phyloP scores from a whole-genome alignment of 164 flowering plant genomes.

The Berberis thunbergii region DNA sequence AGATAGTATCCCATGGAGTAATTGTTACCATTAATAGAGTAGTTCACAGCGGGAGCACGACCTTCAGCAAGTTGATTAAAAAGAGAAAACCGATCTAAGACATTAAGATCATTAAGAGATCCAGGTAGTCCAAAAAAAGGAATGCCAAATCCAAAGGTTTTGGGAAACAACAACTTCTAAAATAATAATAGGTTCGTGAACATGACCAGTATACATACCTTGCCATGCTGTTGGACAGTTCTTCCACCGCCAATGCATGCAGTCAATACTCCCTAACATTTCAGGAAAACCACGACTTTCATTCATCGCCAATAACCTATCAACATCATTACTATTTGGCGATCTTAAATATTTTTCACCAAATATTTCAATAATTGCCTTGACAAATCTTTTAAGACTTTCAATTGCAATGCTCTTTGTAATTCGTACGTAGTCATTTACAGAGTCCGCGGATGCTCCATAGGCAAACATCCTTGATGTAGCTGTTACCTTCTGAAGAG shows the following conservation, averaged over 20 bases:
- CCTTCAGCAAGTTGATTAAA: constrained; percentile 5
- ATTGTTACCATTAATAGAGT: not conserved
- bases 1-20: not conserved
- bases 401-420: not conserved
- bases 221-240: constrained; percentile 2
- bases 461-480: not conserved
- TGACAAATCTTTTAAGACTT: not conserved
- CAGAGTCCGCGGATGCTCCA: not conserved
- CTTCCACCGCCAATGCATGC: constrained; percentile 6
- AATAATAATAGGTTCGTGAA: not conserved
- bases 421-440: not conserved
- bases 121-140: not conserved
- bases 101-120: constrained; percentile 3
- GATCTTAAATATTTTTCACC: not conserved
- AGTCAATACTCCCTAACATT: constrained; percentile 2
- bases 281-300: not conserved
- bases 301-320: not conserved
- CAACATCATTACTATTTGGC: not conserved
- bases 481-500: not conserved
- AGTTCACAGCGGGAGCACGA: not conserved
- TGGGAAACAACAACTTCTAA: constrained; percentile 1
- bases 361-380: not conserved
- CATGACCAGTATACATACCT: not conserved
- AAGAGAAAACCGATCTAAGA: not conserved
- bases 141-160: constrained; percentile 6